Base-by-base conservation (phyloP, 176 grass and related monocot genomes). In the Tillandsia fasciculata region DNA sequence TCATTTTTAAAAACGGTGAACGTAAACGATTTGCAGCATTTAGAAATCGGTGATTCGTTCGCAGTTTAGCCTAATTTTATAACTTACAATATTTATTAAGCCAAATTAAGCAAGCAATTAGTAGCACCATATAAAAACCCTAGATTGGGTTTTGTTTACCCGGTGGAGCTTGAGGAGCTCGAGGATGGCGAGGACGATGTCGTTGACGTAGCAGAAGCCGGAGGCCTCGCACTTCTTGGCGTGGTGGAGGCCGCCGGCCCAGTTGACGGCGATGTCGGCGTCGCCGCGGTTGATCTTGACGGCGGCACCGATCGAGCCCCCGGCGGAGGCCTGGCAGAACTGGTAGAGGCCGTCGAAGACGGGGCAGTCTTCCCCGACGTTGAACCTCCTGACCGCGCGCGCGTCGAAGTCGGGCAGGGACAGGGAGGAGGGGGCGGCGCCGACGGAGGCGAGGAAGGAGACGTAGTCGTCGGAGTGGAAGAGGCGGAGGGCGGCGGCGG, bases 311-410 rank as follows among this genome's bases (percentile, higher is more conserved):
- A 96, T 88, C 73, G 87, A 87, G 0, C 87, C 91, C 15, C 87
- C 91, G 26, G 87, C 91, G 10, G 84, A 91, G 58, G 87, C 80
- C 82, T 91, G 85, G 58, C 87, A 96, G 72, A 88, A 96, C 78
- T 88, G 74, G 72, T 85, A 96, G 75, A 96, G 84, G 12, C 84
- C 91, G 10, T 96, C 84, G 66, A 96, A 96, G 13, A 96, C 85
- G n/a, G 91, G 91, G 79, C 84, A 96, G 74, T 91, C 91, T 74
- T 96, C 91, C 51, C 82, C 87, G 50, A 96, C 87, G 78, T 96
- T 96, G 64, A 90, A 95, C 47, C 90, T 81, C 79, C 87, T 87
- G 67, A 90, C 49, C 66, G 83, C 22, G 63, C 68, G 76, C 48
- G 63, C 29, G 33, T 83, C 72, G 49, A 83, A 74, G 18, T 64